Conservation (phyloP, 306 rosid species). For the Arachis hypogaea region DNA sequence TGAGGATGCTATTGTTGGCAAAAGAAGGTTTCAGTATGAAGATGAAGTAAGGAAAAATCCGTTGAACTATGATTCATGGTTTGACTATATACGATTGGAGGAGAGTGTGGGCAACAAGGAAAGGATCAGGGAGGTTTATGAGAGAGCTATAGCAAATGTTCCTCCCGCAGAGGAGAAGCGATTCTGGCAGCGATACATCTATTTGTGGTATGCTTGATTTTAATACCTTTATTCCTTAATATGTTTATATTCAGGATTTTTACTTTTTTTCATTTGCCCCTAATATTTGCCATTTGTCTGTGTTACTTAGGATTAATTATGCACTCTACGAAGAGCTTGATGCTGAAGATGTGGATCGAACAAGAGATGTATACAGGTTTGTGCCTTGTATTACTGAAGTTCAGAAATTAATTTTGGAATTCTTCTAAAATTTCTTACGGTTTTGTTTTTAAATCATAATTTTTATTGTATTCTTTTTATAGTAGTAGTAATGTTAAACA, state of each 20-base stretch:
- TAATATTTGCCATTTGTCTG: conserved; percentile 28
- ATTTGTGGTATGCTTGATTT: conserved; percentile 67
- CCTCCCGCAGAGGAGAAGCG: conserved; percentile 92
- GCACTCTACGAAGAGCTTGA: conserved; percentile 94
- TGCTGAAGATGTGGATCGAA: conserved; percentile 35
- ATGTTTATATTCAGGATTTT: conserved; percentile 2
- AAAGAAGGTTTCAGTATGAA: conserved; percentile 82
- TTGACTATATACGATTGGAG: conserved; percentile 78
- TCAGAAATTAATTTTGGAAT: background rate
- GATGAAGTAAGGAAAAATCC: conserved; percentile 85
- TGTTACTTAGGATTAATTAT: conserved; percentile 75
- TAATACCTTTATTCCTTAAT: background rate
- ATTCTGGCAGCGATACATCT: conserved; percentile 92
- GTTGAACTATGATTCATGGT: conserved; percentile 81
- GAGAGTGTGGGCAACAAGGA: conserved; percentile 79
- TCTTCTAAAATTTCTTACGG: background rate
- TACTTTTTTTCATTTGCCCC: background rate
- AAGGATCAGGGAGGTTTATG: conserved; percentile 75
- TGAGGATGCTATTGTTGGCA: conserved; percentile 93
- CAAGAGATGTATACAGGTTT: too few species aligned
- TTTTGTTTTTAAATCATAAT: background rate
- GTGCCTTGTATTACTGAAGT: too few species aligned
- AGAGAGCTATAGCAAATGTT: conserved; percentile 86
- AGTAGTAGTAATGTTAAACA: conserved; percentile 3
- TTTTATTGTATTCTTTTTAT: background rate